Percentiles rank a stretch among this genome's conserved stretches.
Conservation (phyloP, 202 grass and related monocot species). For the Musa balbisiana region DNA sequence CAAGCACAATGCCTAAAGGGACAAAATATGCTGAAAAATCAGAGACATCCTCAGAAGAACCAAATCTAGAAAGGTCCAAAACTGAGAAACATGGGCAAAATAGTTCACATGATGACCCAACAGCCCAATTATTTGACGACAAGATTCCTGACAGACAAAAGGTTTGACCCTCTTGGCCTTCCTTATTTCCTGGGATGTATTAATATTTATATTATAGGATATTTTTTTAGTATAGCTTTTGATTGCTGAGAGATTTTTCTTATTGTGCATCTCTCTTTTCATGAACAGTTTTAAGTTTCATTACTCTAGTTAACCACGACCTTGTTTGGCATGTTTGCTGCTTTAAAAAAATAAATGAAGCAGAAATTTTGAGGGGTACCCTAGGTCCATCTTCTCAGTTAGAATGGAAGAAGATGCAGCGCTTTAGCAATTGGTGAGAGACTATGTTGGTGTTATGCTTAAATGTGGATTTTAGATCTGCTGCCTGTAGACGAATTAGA, state of each 20-base stretch:
- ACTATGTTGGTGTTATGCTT: too few relatives aligned
- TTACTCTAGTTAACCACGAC: too few relatives aligned
- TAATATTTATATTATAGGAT: neutral
- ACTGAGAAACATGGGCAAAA: slow-evolving; percentile 49
- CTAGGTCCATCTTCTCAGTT: too few relatives aligned
- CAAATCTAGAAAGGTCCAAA: slow-evolving; percentile 54
- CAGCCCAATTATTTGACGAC: slow-evolving; percentile 62
- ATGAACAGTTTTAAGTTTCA: too few relatives aligned
- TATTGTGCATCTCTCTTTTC: neutral
- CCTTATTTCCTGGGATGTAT: neutral
- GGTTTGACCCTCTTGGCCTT: slow-evolving; percentile 23
- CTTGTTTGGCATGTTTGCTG: too few relatives aligned
- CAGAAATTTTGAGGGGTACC: too few relatives aligned
- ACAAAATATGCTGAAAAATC: slow-evolving; percentile 39
- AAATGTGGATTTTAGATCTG: too few relatives aligned
- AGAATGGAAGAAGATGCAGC: too few relatives aligned
- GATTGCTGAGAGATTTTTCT: neutral
- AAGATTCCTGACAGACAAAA: slow-evolving; percentile 65
- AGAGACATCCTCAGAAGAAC: slow-evolving; percentile 25
- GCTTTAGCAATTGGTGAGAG: too few relatives aligned
- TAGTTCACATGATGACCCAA: slow-evolving; percentile 38
- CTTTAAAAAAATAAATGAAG: too few relatives aligned
- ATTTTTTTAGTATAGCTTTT: neutral
- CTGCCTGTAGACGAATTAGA: too few relatives aligned
- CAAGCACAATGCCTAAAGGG: slow-evolving; percentile 57